Evolutionary conservation across 2,329 filamentous ascomycete species (phyloP), one percentile per base, ranked within the genome.

Genomic region (Xylaria sp.): DNA sequence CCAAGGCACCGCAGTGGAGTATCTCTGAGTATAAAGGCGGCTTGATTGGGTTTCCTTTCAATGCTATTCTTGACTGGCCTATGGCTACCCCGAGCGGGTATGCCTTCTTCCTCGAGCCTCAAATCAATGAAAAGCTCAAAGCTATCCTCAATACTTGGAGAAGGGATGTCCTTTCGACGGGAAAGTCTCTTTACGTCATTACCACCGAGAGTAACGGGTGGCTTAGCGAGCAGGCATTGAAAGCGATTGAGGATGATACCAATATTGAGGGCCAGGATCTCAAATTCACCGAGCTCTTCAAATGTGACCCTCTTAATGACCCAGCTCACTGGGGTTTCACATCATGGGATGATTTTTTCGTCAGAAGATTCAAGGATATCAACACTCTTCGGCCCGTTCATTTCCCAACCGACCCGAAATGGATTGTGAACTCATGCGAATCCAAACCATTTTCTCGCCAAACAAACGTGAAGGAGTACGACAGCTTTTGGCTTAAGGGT

Each of bases 401-500:
- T 2, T 41, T 43, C n/a, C 15, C 23, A 15, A 8, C 28, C 12
- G 46, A 62, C 25, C 4, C 46, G n/a, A 53, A 43, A 43, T 53
- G 46, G 46, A 45, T 62, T 34, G 59, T 45, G 6, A 62, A 55
- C 48, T 53, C 59, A 13, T 62, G 59, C 48, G 59, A 62, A 34
- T 62, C 59, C 23, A 32, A 43, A 12, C 59, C 59, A 15, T 62
- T 62, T 18, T 20, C 34, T 32, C 59, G 59, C 23, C 59, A 62
- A 28, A 45, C 36, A 6, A 45, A 34, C 2, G 48, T 62, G 12
- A 55, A 62, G n/a, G 46, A 55, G 36, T 43, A 62, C 12, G 59
- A 62, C 59, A 55, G 10, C 46, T 62, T 62, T n/a, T 62, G 59
- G 59, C 34, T 62, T 25, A 62, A 62, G 48, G 59, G 59, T 4